phyloP scores from a whole-genome alignment of 192 early-diverging fungal genomes.

The Mortierella alpina region DNA sequence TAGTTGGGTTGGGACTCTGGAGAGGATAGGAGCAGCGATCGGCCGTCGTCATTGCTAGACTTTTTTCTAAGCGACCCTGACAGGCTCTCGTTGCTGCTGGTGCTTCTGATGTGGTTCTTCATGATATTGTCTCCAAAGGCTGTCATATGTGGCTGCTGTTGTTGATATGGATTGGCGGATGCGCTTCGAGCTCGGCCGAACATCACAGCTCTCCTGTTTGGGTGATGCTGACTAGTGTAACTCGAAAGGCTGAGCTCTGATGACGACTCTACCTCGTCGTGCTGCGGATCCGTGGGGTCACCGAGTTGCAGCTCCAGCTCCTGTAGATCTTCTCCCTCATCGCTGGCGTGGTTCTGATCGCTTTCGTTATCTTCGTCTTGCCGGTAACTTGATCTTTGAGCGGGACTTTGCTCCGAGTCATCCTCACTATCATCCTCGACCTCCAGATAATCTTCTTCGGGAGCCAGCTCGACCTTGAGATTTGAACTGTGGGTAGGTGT shows the following conservation, averaged over 20 bases:
- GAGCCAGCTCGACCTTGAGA: neutral
- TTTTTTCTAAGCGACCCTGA: constrained; percentile 28
- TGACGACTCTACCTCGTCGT: no score
- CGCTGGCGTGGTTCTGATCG: neutral
- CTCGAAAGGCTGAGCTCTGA: no score
- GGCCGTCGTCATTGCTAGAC: constrained; percentile 31
- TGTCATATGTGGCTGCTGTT: no score
- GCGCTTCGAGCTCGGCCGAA: no score
- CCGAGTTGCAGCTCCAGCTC: no score
- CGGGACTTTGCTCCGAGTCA: neutral
- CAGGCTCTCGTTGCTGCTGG: neutral
- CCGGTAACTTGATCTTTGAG: neutral
- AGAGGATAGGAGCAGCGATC: neutral
- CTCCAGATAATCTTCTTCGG: neutral
- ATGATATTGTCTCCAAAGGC: no score
- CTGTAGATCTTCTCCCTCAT: neutral
- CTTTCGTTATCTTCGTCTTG: constrained; percentile 12
- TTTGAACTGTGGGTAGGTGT: neutral
- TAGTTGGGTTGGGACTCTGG: constrained; percentile 44
- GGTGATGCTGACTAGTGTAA: no score
- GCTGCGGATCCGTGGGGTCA: no score
- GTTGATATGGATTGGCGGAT: no score
- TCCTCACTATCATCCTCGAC: neutral
- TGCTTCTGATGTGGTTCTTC: neutral
- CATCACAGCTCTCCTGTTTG: no score